phyloP scores from a whole-genome alignment of 441 rosid genomes.

The Viola pubescens region DNA sequence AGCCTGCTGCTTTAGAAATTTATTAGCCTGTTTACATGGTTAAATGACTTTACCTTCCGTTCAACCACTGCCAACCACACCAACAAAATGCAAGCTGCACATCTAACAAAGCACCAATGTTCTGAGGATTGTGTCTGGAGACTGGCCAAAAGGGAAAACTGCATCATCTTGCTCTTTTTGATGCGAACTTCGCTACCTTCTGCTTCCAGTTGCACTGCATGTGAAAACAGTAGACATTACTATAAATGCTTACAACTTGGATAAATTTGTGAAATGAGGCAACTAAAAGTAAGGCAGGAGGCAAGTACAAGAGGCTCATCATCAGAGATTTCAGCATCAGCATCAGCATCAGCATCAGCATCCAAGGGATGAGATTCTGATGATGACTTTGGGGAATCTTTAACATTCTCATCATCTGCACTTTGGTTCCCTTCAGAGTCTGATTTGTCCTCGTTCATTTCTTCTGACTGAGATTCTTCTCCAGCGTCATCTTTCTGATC shows the following conservation, averaged over 20 bases:
- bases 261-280: background rate
- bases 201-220: slow-evolving; percentile 86
- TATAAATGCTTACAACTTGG: background rate
- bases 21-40: slow-evolving; percentile 31
- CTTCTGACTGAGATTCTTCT: slow-evolving; percentile 28
- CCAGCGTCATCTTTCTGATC: slow-evolving; percentile 29
- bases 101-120: slow-evolving; percentile 13
- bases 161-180: slow-evolving; percentile 24
- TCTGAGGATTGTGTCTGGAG: slow-evolving; percentile 6
- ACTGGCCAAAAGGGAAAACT: slow-evolving; percentile 15
- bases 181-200: slow-evolving; percentile 53
- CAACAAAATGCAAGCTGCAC: slow-evolving; percentile 13
- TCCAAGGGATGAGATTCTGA: slow-evolving; percentile 9
- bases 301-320: slow-evolving; percentile 85
- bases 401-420: slow-evolving; percentile 20
- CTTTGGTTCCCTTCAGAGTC: slow-evolving; percentile 39
- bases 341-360: slow-evolving; percentile 38
- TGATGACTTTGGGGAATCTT: too few species aligned
- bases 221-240: slow-evolving; percentile 17
- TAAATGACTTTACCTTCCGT: slow-evolving; percentile 23
- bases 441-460: slow-evolving; percentile 33
- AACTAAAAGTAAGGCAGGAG: slow-evolving; percentile 15
- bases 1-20: slow-evolving; percentile 16
- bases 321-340: slow-evolving; percentile 63
- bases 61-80: slow-evolving; percentile 13